Evolutionary conservation across 805 yeast species (phyloP).

Genomic region (Tetrapisispora namnaoensis): DNA sequence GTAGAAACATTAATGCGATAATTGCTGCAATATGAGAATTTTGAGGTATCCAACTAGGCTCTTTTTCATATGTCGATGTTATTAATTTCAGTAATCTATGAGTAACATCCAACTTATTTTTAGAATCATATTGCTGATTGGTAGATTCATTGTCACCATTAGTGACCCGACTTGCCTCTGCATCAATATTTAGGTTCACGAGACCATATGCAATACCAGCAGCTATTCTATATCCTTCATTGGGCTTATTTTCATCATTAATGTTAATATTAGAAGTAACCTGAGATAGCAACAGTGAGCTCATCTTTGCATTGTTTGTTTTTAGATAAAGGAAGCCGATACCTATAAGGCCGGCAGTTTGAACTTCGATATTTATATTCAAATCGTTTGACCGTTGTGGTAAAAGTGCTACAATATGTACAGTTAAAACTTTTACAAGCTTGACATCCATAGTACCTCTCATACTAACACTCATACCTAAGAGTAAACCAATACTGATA

Average conservation of each 20-base stretch:
- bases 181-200: conserved; percentile 41
- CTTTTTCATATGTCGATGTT: conserved; percentile 14
- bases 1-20: conserved; percentile 65
- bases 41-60: conserved; percentile 24
- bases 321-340: conserved; percentile 75
- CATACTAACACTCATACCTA: conserved; percentile 90
- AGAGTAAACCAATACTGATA: conserved; percentile 75
- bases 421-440: conserved; percentile 81
- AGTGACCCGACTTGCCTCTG: too few species aligned
- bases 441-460: conserved; percentile 77
- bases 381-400: conserved; percentile 88
- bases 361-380: conserved; percentile 73
- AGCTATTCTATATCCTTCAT: conserved; percentile 75
- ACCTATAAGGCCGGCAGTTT: conserved; percentile 85
- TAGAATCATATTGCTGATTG: background rate
- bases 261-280: conserved; percentile 41
- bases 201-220: conserved; percentile 86
- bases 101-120: background rate
- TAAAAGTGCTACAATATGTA: conserved; percentile 82
- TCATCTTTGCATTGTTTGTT: conserved; percentile 77
- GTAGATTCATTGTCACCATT: background rate
- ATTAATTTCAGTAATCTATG: conserved; percentile 13
- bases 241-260: conserved; percentile 46
- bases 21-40: conserved; percentile 57
- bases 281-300: conserved; percentile 66